Evolutionary conservation across 805 yeast genomes (phyloP).

Genomic region (Candida rishiriensis): DNA sequence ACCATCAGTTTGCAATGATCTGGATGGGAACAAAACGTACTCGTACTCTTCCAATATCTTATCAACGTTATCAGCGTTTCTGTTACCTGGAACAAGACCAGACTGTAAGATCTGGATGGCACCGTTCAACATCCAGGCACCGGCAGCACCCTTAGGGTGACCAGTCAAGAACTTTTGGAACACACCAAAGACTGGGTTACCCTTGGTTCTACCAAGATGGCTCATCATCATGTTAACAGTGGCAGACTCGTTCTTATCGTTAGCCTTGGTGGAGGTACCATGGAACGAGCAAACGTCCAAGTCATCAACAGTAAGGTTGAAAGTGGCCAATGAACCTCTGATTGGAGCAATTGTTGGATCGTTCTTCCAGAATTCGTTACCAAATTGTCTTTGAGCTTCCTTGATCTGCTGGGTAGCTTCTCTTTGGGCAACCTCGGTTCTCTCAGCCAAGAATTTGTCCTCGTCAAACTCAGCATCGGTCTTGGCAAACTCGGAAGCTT

Average conservation of each 20-base stretch:
- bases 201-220: slow-evolving; percentile 94
- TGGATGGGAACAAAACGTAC: slow-evolving; percentile 89
- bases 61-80: slow-evolving; percentile 97
- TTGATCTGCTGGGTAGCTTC: slow-evolving; percentile 82
- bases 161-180: slow-evolving; percentile 99
- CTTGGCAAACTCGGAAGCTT: slow-evolving; percentile 50
- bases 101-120: slow-evolving; percentile 87
- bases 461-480: slow-evolving; percentile 48
- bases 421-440: slow-evolving; percentile 80
- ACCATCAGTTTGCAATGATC: slow-evolving; percentile 92
- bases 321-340: slow-evolving; percentile 95
- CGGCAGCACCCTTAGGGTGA: slow-evolving; percentile 99
- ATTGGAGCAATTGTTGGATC: slow-evolving; percentile 96
- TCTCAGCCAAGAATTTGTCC: slow-evolving; percentile 62
- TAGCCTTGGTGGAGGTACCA: slow-evolving; percentile 98
- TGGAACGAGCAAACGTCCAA: slow-evolving; percentile 97
- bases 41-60: slow-evolving; percentile 75
- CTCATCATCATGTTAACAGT: slow-evolving; percentile 89
- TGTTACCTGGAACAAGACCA: slow-evolving; percentile 97
- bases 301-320: slow-evolving; percentile 90
- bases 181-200: slow-evolving; percentile 96
- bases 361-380: slow-evolving; percentile 86
- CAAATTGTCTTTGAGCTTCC: slow-evolving; percentile 91
- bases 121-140: slow-evolving; percentile 99
- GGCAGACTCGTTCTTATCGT: slow-evolving; percentile 95